These are phyloP conservation scores for Datura wrightii DNA, from an alignment of 257 asterid species.

Conservation along the genomic window DNA sequence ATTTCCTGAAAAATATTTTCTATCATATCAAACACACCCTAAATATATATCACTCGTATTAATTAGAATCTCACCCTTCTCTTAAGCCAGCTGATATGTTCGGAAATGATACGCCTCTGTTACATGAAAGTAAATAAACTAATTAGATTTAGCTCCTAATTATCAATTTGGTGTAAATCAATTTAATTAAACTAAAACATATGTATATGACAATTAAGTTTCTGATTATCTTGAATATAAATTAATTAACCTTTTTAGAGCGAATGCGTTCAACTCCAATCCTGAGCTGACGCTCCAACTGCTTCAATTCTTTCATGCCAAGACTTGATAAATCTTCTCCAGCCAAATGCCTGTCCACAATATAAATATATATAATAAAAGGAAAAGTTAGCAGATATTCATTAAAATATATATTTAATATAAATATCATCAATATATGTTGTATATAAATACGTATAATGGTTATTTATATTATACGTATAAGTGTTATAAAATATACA, in stretches of 20 bases:
- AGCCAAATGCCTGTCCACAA: conserved; percentile 53
- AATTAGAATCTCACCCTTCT: conserved; percentile 45
- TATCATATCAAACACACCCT: background rate
- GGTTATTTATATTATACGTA: no score
- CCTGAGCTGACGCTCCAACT: conserved; percentile 60
- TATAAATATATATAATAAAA: background rate
- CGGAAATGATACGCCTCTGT: conserved; percentile 55
- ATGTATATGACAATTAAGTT: background rate
- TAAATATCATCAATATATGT: no score
- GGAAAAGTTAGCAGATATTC: background rate
- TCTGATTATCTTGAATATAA: background rate
- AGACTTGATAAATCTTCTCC: conserved; percentile 59
- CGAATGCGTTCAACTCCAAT: conserved; percentile 67
- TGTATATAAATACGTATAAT: no score
- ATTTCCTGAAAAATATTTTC: no score
- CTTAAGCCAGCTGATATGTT: conserved; percentile 53
- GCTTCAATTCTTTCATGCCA: conserved; percentile 67
- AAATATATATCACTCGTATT: background rate
- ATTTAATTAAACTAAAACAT: background rate
- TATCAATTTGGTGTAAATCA: background rate
- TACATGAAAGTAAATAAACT: background rate
- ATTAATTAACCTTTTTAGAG: conserved; percentile 51
- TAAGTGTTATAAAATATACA: no score
- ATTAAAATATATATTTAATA: no score
- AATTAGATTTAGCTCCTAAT: background rate